These are phyloP conservation scores for Cryptococcus wingfieldii DNA, from an alignment of 1,284 basidiomycete species.

Conservation along the genomic window DNA sequence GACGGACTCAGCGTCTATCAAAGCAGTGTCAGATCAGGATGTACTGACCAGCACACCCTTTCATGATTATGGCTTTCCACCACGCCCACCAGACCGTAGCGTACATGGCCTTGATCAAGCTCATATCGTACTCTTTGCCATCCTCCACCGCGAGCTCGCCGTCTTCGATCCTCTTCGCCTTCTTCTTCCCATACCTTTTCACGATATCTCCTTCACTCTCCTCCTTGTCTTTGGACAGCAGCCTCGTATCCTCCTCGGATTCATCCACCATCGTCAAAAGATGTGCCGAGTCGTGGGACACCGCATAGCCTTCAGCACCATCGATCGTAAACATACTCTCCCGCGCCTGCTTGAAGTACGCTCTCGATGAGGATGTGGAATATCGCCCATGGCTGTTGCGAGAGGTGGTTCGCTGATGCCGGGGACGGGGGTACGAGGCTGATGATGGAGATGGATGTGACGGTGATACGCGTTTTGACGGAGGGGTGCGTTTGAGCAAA, in stretches of 20 bases:
- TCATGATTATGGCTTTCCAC: conserved; percentile 13
- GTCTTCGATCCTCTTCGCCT: conserved; percentile 6
- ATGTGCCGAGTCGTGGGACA: conserved; percentile 1
- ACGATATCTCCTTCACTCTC: not conserved
- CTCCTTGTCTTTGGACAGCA: not conserved
- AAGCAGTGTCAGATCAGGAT: not conserved
- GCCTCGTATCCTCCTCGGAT: not conserved
- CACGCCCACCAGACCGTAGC: conserved; percentile 6
- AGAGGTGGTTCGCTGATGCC: not conserved
- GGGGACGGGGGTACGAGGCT: not conserved
- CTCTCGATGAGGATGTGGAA: not conserved
- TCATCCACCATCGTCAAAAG: not conserved
- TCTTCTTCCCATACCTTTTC: conserved; percentile 6
- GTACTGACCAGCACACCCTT: conserved; percentile 12
- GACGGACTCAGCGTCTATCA: not conserved
- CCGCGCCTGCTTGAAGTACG: conserved; percentile 2
- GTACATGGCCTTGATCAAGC: conserved; percentile 53
- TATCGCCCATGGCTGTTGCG: not conserved
- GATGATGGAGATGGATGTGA: not conserved
- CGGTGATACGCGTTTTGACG: conserved; percentile 1
- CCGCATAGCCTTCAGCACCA: conserved; percentile 5
- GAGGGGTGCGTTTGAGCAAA: conserved; percentile 2
- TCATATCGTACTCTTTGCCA: conserved; percentile 54
- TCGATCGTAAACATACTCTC: conserved; percentile 9
- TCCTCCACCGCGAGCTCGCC: conserved; percentile 17